These are phyloP conservation scores for Fusarium marasasianum DNA, from an alignment of 2,329 filamentous ascomycete genomes.

Conservation along the genomic window DNA sequence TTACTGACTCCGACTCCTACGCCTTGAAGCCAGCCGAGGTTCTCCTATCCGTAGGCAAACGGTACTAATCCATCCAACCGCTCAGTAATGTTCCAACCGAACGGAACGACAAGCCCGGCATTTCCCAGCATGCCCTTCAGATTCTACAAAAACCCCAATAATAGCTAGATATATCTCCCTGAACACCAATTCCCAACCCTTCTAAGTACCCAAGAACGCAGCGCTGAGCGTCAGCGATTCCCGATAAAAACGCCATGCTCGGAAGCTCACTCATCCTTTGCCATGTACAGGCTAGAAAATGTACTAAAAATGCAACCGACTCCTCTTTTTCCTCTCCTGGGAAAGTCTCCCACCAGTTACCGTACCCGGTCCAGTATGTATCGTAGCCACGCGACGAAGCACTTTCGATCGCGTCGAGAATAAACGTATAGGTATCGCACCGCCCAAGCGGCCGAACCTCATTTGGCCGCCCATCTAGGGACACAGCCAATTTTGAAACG, in stretches of 20 bases:
- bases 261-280: constrained; percentile 25
- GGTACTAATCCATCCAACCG: constrained; percentile 41
- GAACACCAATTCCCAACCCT: neutral
- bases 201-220: constrained; percentile 8
- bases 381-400: constrained; percentile 42
- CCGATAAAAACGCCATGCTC: constrained; percentile 32
- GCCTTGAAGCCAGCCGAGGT: constrained; percentile 40
- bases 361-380: constrained; percentile 37
- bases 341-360: constrained; percentile 19
- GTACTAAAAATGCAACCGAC: constrained; percentile 29
- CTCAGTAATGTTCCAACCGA: constrained; percentile 44
- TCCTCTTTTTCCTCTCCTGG: constrained; percentile 36
- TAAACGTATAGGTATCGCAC: constrained; percentile 42
- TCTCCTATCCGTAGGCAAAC: constrained; percentile 36
- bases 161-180: constrained; percentile 19
- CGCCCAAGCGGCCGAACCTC: constrained; percentile 19
- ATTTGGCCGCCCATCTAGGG: constrained; percentile 28
- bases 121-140: constrained; percentile 34
- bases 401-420: constrained; percentile 43
- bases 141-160: constrained; percentile 26
- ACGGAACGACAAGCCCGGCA: constrained; percentile 34
- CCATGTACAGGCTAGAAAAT: constrained; percentile 28
- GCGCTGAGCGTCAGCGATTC: constrained; percentile 8
- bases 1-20: constrained; percentile 42
- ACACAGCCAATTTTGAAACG: constrained; percentile 27